Evolutionary conservation across 164 flowering plant genomes (phyloP).

Genomic region (Buxus sempervirens): DNA sequence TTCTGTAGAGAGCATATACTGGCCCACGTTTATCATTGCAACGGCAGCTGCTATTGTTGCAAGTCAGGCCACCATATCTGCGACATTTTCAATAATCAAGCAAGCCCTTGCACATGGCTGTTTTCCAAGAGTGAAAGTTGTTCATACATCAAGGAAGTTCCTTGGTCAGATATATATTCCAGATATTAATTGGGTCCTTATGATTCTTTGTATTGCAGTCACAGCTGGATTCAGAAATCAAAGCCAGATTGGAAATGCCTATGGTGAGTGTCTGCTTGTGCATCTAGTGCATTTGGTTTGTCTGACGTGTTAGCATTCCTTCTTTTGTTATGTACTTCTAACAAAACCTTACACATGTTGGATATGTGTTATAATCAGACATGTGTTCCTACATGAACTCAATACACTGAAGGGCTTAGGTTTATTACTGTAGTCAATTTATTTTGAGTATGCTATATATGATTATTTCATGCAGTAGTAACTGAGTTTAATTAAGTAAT

Average conservation of each 20-base stretch:
- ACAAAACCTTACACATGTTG: too few relatives aligned
- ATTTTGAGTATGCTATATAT: too few relatives aligned
- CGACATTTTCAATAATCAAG: constrained; percentile 87
- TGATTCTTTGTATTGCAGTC: constrained; percentile 82
- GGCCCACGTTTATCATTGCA: constrained; percentile 84
- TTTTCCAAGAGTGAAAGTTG: constrained; percentile 87
- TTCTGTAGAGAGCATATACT: constrained; percentile 67
- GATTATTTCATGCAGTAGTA: too few relatives aligned
- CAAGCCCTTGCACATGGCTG: constrained; percentile 84
- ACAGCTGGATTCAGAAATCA: constrained; percentile 77
- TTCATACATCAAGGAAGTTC: constrained; percentile 75
- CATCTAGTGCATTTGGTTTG: background rate
- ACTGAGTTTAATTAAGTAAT: too few relatives aligned
- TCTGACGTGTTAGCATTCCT: background rate
- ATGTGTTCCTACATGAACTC: too few relatives aligned
- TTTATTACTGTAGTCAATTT: too few relatives aligned
- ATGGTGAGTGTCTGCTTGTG: constrained; percentile 45
- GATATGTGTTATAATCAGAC: too few relatives aligned
- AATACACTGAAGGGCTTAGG: too few relatives aligned
- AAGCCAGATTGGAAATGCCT: constrained; percentile 89
- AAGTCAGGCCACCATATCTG: constrained; percentile 88
- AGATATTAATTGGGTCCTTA: constrained; percentile 84
- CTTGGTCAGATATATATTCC: constrained; percentile 86
- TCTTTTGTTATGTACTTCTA: background rate
- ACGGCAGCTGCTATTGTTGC: constrained; percentile 90